Percentiles rank a stretch among this genome's conserved stretches.
phyloP scores from a whole-genome alignment of 2,329 filamentous ascomycete genomes.

The Aciculosporium take region DNA sequence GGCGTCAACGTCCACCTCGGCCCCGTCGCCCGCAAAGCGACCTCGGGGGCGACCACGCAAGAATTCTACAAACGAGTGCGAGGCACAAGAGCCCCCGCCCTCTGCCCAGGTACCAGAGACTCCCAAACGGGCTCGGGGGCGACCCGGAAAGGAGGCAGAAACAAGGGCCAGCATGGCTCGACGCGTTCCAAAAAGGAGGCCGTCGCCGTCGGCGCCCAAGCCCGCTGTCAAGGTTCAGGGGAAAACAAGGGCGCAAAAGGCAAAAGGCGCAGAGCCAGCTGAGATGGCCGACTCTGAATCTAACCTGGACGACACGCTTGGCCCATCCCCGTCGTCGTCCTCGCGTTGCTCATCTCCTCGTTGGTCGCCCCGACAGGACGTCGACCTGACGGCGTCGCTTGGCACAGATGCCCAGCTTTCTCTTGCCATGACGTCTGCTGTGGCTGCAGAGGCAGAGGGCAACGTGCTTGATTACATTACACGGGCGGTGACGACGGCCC shows the following conservation, averaged over 20 bases:
- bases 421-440: conserved; percentile 22
- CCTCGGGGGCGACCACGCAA: conserved; percentile 23
- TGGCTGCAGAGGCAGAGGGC: conserved; percentile 27
- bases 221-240: too few species aligned
- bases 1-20: not conserved
- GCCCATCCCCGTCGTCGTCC: conserved; percentile 22
- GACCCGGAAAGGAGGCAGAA: conserved; percentile 23
- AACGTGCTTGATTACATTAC: conserved; percentile 39
- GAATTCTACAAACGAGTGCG: conserved; percentile 10
- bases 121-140: conserved; percentile 25
- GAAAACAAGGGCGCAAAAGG: conserved; percentile 5
- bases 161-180: conserved; percentile 7
- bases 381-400: conserved; percentile 29
- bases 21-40: conserved; percentile 11
- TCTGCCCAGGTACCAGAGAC: conserved; percentile 19
- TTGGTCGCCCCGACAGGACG: conserved; percentile 23
- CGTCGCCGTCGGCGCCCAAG: not conserved
- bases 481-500: conserved; percentile 35
- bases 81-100: conserved; percentile 20
- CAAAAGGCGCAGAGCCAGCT: conserved; percentile 11
- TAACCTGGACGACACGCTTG: conserved; percentile 18
- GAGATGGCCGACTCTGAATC: conserved; percentile 41
- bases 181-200: not conserved
- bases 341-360: conserved; percentile 27
- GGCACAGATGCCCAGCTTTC: conserved; percentile 32